These are phyloP conservation scores for Cladosporium austrohemisphaericum DNA, from an alignment of 2,329 filamentous ascomycete species.

Conservation along the genomic window DNA sequence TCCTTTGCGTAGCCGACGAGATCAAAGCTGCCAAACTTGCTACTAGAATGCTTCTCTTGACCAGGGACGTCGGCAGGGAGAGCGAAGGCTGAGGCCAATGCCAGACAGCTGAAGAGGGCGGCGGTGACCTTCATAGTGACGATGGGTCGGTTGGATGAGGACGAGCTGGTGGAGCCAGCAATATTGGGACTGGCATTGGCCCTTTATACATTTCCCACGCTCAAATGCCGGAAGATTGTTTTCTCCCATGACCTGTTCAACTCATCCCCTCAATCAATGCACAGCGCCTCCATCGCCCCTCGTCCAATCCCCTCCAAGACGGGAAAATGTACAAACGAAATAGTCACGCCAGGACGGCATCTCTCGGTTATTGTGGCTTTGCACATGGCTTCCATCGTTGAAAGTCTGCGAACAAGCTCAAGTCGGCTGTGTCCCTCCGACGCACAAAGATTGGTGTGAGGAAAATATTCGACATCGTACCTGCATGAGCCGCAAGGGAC, in stretches of 20 bases:
- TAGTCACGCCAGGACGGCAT: background rate
- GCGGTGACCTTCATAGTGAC: constrained; percentile 18
- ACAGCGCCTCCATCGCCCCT: background rate
- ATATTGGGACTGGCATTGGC: background rate
- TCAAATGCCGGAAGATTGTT: background rate
- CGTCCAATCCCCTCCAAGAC: background rate
- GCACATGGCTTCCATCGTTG: background rate
- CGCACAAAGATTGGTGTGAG: background rate
- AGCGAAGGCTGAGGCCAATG: constrained; percentile 12
- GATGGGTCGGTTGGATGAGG: background rate
- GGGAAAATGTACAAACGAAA: constrained; percentile 10
- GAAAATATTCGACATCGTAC: constrained; percentile 6
- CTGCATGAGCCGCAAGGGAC: constrained; percentile 6
- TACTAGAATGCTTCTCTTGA: constrained; percentile 14
- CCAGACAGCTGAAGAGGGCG: constrained; percentile 14
- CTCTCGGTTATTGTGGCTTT: background rate
- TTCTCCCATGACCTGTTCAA: background rate
- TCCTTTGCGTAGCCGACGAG: constrained; percentile 23
- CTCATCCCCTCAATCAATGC: background rate
- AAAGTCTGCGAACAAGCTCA: background rate
- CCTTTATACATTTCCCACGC: background rate
- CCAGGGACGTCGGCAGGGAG: constrained; percentile 6
- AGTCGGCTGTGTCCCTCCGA: background rate
- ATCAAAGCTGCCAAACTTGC: constrained; percentile 15
- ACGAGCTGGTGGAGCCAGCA: background rate